Evolutionary conservation across 2,329 filamentous ascomycete species (phyloP).

Genomic region (Pyricularia grisea): DNA sequence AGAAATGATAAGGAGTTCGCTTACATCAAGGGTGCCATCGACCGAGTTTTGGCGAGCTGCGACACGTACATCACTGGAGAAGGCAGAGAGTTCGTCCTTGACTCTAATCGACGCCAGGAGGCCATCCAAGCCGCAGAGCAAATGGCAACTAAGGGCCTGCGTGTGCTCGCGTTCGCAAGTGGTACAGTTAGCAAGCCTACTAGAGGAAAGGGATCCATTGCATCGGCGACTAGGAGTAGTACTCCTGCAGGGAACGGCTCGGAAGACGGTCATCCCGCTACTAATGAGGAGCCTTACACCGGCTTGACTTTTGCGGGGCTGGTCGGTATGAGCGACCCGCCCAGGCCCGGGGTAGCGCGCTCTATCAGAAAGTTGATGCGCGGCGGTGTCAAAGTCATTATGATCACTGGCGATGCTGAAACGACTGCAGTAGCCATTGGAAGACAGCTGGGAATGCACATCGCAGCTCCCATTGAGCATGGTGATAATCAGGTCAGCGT

Average conservation of each 20-base stretch:
- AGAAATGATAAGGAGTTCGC: conserved; percentile 62
- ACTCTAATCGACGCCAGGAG: conserved; percentile 63
- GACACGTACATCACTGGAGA: conserved; percentile 85
- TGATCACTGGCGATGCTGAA: conserved; percentile 97
- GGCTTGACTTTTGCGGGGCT: conserved; percentile 84
- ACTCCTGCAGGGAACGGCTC: conserved; percentile 33
- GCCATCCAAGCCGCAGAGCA: conserved; percentile 70
- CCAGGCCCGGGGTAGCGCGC: conserved; percentile 77
- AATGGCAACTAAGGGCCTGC: conserved; percentile 82
- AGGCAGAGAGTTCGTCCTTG: conserved; percentile 77
- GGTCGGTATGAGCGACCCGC: conserved; percentile 96
- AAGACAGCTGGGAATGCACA: conserved; percentile 87
- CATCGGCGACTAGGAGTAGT: conserved; percentile 32
- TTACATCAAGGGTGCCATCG: conserved; percentile 92
- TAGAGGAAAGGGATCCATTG: conserved; percentile 11
- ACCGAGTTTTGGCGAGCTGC: conserved; percentile 76
- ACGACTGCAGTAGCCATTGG: conserved; percentile 92
- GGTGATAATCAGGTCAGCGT: conserved; percentile 48
- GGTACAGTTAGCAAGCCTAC: conserved; percentile 43
- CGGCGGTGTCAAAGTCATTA: conserved; percentile 92
- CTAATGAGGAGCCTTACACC: conserved; percentile 63
- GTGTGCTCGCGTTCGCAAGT: conserved; percentile 89
- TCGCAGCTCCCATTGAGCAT: conserved; percentile 46
- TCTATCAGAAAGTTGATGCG: conserved; percentile 86
- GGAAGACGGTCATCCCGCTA: conserved; percentile 31